Base-by-base conservation (phyloP, 192 early-diverging fungal species). In the Cladochytrium replicatum region DNA sequence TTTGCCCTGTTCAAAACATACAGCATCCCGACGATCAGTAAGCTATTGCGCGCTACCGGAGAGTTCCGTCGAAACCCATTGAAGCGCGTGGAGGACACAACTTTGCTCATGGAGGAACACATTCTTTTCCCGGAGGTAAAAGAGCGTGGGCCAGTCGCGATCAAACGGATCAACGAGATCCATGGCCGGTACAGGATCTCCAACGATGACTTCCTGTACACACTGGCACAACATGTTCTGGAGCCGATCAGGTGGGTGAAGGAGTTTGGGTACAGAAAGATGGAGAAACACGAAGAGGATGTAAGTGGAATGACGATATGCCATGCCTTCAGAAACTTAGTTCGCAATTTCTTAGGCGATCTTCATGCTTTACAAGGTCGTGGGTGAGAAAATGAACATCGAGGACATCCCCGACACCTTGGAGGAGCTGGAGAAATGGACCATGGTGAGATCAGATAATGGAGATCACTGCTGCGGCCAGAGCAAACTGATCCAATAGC, bases 181-280 rank as follows among this genome's bases (percentile, higher is more conserved):
- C 70, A 72, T 48, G 61, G 55, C 8, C 59, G 66, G 29, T 71
- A 74, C 19, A 15, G 15, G 3, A 74, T 70, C 32, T 44, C 43
- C 13, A 62, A 74, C 26, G 71, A 58, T 7, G 71, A 74, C 32
- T 67, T 53, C 23, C 47, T 71, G 9, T 71, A 64, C 49, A 68
- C 64, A 1, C 24, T 74, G 23, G 29, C 52, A 0, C 9, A 63
- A 24, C 67, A 64, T 48, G 25, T 67, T 4, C 5, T 46, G 2
- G 60, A 64, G 15, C 71, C 71, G 1, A 26, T 45, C 0, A 29
- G 34, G 7, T 70, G 43, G 46, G 28, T 74, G 3, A 28, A 50
- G 11, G 23, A 27, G 0, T 70, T 57, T 38, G 71, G 70, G 21
- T 74, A 68, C 65, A 39, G 71, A 22, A 0, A 34, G 19, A 2